A percentile compares a stretch with the other conserved stretches of the same genome.
Conservation (phyloP, 495 filamentous ascomycete species). For the Tuber indicum region DNA sequence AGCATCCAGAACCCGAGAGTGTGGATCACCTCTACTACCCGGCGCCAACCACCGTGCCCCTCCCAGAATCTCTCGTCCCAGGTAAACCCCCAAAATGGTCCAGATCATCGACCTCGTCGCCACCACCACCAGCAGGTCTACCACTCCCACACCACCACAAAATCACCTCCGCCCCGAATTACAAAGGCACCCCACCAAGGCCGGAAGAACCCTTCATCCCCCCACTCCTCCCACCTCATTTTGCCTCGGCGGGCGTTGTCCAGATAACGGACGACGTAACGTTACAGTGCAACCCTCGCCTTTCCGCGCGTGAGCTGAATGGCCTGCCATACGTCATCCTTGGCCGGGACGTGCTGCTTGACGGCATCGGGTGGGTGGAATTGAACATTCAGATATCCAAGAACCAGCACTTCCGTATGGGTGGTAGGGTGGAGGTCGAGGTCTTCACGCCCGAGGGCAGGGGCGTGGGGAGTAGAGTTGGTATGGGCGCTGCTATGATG, state of each 20-base stretch:
- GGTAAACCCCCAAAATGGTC: conserved; percentile 8
- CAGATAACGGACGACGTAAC: conserved; percentile 76
- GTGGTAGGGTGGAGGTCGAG: conserved; percentile 52
- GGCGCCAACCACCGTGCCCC: neutral
- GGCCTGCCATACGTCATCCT: conserved; percentile 70
- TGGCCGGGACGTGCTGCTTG: conserved; percentile 75
- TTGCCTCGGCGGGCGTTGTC: conserved; percentile 64
- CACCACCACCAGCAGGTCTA: neutral
- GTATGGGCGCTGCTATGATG: conserved; percentile 65
- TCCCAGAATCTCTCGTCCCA: neutral
- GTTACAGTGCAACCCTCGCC: conserved; percentile 55
- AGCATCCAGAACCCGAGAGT: conserved; percentile 20
- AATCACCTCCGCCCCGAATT: neutral
- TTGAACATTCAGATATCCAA: conserved; percentile 70
- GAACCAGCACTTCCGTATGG: conserved; percentile 28
- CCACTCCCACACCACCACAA: neutral
- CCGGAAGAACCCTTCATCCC: neutral
- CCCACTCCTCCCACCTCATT: conserved; percentile 12
- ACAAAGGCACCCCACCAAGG: neutral
- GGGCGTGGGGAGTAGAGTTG: conserved; percentile 59
- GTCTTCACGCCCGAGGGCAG: conserved; percentile 77
- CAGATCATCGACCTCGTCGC: neutral
- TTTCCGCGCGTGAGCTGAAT: conserved; percentile 51
- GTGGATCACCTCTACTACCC: neutral
- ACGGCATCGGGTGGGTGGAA: conserved; percentile 91